Base-by-base conservation (phyloP, 345 rosid genomes). In the Turritis glabra region DNA sequence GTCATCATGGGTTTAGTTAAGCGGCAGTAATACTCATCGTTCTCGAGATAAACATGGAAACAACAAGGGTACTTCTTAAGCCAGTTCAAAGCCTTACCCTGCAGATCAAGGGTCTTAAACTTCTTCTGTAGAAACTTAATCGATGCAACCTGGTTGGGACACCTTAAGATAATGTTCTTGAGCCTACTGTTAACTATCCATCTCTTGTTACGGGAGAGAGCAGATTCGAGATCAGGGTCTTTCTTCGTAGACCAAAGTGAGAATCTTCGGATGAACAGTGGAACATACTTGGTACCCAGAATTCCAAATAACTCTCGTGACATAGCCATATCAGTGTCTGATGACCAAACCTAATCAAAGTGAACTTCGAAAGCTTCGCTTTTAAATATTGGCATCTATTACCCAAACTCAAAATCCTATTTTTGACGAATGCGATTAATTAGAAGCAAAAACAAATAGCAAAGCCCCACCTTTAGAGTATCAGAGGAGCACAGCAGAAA, bases 31-130 rank as follows among this genome's bases (percentile, higher is more conserved):
- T 86, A 80, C 83, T 91, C 96, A 63, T 90, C 85, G 15, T 80
- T 76, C 70, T 81, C 77, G 5, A 87, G 83, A 67, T 82, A 88
- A 8, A 90, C 86, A n/a, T 87, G 84, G 71, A 87, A 94, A 76
- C 95, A 94, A 73, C 93, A 87, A 3, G 98, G 98, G 44, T 94
- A 94, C 67, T 94, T 91, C 74, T 87, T 88, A 32, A 91, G 83
- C 98, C 98, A 94, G 73, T 94, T 91, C 65, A 91, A 73, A 4
- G 97, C 97, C 43, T 89, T 94, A 18, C 98, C 98, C 77, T 90
- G 96, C 51, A 94, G 93, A 83, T 94, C 98, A 69, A 94, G 96
- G 35, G 85, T 87, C 78, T 88, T 94, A 72, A 94, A 94, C 86
- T 91, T 91, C 81, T 90, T 94, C 81, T 91, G 97, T 15, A 91